Conservation (phyloP, 495 filamentous ascomycete genomes). For the Neurospora sp. region DNA sequence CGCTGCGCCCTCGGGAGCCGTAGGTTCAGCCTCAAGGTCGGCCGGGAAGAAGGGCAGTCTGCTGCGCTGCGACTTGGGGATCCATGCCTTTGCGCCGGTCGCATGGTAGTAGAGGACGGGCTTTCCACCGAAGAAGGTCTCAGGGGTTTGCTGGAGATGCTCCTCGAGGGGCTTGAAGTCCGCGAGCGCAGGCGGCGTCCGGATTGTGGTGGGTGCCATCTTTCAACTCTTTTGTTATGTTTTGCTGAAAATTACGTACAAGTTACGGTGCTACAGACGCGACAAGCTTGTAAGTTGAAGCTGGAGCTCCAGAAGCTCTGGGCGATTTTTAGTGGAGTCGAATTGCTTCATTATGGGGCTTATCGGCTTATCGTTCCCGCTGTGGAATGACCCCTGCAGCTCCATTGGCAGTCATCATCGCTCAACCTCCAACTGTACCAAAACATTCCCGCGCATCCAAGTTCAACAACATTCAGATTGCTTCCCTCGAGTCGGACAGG, state of each 20-base stretch:
- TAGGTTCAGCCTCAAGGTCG: conserved; percentile 19
- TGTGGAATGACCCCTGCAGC: not conserved
- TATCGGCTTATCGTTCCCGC: conserved; percentile 12
- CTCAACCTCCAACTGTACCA: not conserved
- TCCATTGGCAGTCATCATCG: not conserved
- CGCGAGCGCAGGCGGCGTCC: conserved; percentile 27
- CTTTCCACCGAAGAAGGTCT: conserved; percentile 68
- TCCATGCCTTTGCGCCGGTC: conserved; percentile 51
- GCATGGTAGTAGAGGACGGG: conserved; percentile 72
- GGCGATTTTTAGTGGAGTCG: conserved; percentile 14
- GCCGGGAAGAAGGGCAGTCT: conserved; percentile 42
- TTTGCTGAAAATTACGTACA: not conserved
- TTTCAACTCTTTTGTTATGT: conserved; percentile 1
- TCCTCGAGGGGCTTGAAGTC: conserved; percentile 64
- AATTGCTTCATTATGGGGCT: not conserved
- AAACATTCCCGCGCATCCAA: not conserved
- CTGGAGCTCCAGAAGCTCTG: conserved; percentile 2
- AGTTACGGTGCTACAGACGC: not conserved
- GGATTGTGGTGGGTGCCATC: conserved; percentile 32
- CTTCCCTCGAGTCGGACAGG: not conserved
- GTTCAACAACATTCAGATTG: not conserved
- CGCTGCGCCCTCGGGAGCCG: conserved; percentile 20
- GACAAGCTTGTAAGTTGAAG: conserved; percentile 1
- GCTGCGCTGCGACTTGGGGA: conserved; percentile 28
- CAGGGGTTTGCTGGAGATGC: conserved; percentile 77